Conservation (phyloP, 2,329 filamentous ascomycete species). For the Dothiorella sarmentorum region DNA sequence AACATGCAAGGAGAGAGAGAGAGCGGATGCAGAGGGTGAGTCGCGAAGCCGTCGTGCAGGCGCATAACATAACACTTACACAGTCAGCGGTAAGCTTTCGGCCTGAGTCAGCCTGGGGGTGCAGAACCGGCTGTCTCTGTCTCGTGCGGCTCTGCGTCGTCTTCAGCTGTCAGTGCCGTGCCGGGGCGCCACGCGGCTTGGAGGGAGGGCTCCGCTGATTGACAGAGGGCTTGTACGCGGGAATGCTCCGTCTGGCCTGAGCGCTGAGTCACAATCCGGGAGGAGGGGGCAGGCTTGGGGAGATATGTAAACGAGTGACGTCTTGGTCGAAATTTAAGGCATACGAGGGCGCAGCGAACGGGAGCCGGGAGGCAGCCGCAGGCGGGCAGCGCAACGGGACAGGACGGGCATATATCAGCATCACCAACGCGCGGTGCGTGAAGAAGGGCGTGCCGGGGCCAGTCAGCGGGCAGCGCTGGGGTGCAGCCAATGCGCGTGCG, state of each 20-base stretch:
- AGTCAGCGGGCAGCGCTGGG: slow-evolving; percentile 20
- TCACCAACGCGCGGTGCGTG: slow-evolving; percentile 21
- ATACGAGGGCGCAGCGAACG: neutral
- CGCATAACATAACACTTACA: slow-evolving; percentile 14
- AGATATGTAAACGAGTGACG: slow-evolving; percentile 12
- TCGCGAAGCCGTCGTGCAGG: slow-evolving; percentile 13
- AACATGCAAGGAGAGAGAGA: slow-evolving; percentile 16
- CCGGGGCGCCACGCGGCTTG: slow-evolving; percentile 12
- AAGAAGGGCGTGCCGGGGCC: slow-evolving; percentile 23
- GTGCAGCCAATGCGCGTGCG: slow-evolving; percentile 29
- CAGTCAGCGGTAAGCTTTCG: slow-evolving; percentile 19
- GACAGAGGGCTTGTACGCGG: neutral
- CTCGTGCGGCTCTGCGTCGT: slow-evolving; percentile 19
- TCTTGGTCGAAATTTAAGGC: neutral
- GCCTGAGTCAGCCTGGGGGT: slow-evolving; percentile 18
- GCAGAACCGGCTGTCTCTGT: neutral
- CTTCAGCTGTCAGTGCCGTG: slow-evolving; percentile 13
- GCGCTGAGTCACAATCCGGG: slow-evolving; percentile 36
- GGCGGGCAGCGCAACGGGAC: slow-evolving; percentile 27
- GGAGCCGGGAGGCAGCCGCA: neutral
- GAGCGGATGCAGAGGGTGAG: slow-evolving; percentile 19
- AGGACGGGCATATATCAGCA: slow-evolving; percentile 27
- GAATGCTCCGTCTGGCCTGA: slow-evolving; percentile 27
- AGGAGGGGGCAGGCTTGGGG: slow-evolving; percentile 1
- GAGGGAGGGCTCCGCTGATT: neutral